Evolutionary conservation across 2,329 filamentous ascomycete species (phyloP).

Genomic region (Cercospora janseana): DNA sequence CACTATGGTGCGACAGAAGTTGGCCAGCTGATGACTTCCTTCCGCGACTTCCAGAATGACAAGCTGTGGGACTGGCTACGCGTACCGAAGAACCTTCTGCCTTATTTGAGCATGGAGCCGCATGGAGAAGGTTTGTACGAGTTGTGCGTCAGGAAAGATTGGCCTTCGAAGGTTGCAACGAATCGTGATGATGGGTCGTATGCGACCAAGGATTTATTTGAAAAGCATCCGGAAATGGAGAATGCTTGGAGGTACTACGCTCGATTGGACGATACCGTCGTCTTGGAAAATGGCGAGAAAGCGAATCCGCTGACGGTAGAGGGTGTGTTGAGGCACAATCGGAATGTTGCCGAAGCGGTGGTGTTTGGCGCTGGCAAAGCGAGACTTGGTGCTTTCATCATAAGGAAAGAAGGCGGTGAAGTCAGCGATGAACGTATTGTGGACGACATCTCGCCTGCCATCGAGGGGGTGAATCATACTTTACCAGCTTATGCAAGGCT

Average conservation of each 20-base stretch:
- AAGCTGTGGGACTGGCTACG: constrained; percentile 60
- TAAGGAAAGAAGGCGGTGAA: constrained; percentile 47
- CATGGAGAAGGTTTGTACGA: constrained; percentile 42
- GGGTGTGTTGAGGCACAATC: constrained; percentile 53
- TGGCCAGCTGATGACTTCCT: constrained; percentile 61
- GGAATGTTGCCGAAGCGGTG: constrained; percentile 55
- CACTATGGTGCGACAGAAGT: constrained; percentile 56
- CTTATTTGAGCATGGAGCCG: constrained; percentile 30
- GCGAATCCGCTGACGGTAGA: constrained; percentile 53
- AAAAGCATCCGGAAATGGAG: constrained; percentile 40
- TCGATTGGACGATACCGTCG: constrained; percentile 49
- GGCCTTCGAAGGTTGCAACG: constrained; percentile 37
- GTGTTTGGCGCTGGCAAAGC: constrained; percentile 57
- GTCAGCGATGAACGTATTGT: constrained; percentile 50
- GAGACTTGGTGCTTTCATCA: constrained; percentile 54
- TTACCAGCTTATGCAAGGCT: constrained; percentile 56
- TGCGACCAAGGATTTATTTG: constrained; percentile 32
- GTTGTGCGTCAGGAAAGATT: constrained; percentile 39
- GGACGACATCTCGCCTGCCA: constrained; percentile 49
- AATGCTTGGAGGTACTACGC: constrained; percentile 51
- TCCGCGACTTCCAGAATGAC: constrained; percentile 50
- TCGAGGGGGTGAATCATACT: constrained; percentile 52
- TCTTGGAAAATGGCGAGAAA: constrained; percentile 53
- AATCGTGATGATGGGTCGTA: constrained; percentile 47
- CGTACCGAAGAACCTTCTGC: constrained; percentile 32